Percentiles rank a stretch among this genome's conserved stretches.
Conservation (phyloP, 2,329 filamentous ascomycete genomes). For the Diplocarpon rosae region DNA sequence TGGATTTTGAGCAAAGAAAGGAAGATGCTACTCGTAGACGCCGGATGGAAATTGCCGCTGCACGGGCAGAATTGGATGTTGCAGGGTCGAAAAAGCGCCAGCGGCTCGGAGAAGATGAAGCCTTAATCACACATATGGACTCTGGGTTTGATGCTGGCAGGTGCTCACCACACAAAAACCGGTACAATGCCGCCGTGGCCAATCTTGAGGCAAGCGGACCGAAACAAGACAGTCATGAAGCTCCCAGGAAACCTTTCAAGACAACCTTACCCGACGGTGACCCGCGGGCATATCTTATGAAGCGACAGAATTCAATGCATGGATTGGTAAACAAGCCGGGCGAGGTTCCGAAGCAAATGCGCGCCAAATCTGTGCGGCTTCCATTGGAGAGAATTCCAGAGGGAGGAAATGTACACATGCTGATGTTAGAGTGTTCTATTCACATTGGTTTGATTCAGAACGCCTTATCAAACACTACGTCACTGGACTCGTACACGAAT, state of each 20-base stretch:
- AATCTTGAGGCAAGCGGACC: constrained; percentile 10
- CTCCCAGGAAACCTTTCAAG: constrained; percentile 9
- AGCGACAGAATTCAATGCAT: constrained; percentile 18
- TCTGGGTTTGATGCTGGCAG: neutral
- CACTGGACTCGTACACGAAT: constrained; percentile 17
- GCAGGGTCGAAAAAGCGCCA: neutral
- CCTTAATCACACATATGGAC: neutral
- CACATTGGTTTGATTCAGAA: constrained; percentile 7
- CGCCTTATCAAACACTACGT: constrained; percentile 1
- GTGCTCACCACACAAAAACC: constrained; percentile 24
- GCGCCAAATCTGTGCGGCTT: constrained; percentile 21
- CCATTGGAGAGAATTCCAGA: constrained; percentile 23
- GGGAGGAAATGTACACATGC: constrained; percentile 13
- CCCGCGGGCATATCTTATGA: constrained; percentile 26
- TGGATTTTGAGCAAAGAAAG: constrained; percentile 27
- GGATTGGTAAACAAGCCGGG: constrained; percentile 7
- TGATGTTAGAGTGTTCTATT: constrained; percentile 12
- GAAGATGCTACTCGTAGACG: constrained; percentile 21
- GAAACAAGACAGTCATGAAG: neutral
- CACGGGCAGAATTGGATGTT: constrained; percentile 4
- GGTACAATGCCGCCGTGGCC: constrained; percentile 23
- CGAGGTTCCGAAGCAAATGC: constrained; percentile 7
- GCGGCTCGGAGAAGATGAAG: neutral
- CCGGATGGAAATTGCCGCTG: constrained; percentile 18
- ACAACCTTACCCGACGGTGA: constrained; percentile 22